Evolutionary conservation across 768 basidiomycete species (phyloP).

Genomic region (Lactarius indigo): DNA sequence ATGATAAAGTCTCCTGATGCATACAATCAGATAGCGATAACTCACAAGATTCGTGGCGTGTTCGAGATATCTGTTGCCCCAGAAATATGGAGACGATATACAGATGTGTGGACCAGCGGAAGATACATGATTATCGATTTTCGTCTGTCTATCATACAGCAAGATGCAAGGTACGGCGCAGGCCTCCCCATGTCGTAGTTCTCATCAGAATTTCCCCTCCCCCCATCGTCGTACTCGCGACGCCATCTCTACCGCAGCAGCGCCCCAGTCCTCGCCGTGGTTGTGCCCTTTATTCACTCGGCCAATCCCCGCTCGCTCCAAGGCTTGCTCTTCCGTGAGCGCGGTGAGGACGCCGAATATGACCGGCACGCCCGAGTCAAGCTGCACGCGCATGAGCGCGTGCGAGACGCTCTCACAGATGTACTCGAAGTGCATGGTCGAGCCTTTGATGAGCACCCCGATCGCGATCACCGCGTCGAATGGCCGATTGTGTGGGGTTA

Average conservation of each 20-base stretch:
- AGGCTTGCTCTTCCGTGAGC: conserved; percentile 88
- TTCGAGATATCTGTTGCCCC: not conserved
- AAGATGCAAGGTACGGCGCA: not conserved
- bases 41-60: not conserved
- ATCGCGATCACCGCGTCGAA: conserved; percentile 97
- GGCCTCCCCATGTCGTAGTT: not conserved
- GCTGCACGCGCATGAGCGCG: conserved; percentile 89
- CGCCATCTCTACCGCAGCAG: conserved; percentile 94
- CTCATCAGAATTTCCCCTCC: conserved; percentile 56
- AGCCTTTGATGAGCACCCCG: conserved; percentile 96
- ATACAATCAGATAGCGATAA: not conserved
- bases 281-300: conserved; percentile 78
- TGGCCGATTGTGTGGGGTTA: conserved; percentile 48
- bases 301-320: conserved; percentile 90
- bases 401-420: conserved; percentile 93
- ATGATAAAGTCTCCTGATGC: not conserved
- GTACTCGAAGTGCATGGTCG: conserved; percentile 99
- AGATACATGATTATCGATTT: not conserved
- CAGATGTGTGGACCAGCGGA: not conserved
- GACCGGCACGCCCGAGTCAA: conserved; percentile 91
- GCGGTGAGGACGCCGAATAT: conserved; percentile 96
- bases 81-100: not conserved
- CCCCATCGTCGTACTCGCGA: conserved; percentile 61
- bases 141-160: conserved; percentile 5
- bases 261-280: conserved; percentile 98